Conservation (phyloP, 2,329 filamentous ascomycete genomes). For the Nectriaceae sp. region DNA sequence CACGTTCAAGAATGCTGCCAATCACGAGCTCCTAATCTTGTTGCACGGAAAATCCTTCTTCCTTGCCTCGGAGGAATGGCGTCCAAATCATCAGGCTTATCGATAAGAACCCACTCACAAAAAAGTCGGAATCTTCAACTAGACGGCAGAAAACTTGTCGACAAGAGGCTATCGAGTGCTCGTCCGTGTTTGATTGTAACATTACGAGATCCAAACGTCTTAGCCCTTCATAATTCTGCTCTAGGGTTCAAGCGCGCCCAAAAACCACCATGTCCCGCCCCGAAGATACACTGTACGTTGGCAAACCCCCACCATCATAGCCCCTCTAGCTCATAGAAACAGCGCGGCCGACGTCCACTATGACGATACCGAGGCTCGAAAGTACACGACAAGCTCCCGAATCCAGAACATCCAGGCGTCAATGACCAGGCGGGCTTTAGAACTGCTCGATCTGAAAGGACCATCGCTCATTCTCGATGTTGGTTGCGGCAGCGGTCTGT, state of each 20-base stretch:
- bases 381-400: conserved; percentile 95
- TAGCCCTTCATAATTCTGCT: not conserved
- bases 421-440: conserved; percentile 92
- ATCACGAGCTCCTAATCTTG: conserved; percentile 17
- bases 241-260: too few species aligned
- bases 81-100: conserved; percentile 18
- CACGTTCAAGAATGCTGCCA: conserved; percentile 27
- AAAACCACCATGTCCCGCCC: conserved; percentile 86
- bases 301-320: conserved; percentile 19
- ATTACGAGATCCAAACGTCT: not conserved
- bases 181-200: not conserved
- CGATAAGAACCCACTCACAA: conserved; percentile 30
- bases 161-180: conserved; percentile 7
- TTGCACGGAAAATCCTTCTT: conserved; percentile 7
- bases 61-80: conserved; percentile 5
- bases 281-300: conserved; percentile 82
- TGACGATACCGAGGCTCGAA: conserved; percentile 91
- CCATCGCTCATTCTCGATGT: conserved; percentile 92
- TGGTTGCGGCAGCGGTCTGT: conserved; percentile 94
- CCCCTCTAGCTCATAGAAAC: conserved; percentile 29
- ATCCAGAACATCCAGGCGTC: conserved; percentile 93
- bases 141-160: conserved; percentile 14
- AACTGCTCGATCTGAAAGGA: conserved; percentile 77
- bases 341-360: conserved; percentile 97
- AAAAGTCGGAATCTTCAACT: conserved; percentile 25